Conservation (phyloP, 179 eudicot genomes). For the Beta macrorhiza region DNA sequence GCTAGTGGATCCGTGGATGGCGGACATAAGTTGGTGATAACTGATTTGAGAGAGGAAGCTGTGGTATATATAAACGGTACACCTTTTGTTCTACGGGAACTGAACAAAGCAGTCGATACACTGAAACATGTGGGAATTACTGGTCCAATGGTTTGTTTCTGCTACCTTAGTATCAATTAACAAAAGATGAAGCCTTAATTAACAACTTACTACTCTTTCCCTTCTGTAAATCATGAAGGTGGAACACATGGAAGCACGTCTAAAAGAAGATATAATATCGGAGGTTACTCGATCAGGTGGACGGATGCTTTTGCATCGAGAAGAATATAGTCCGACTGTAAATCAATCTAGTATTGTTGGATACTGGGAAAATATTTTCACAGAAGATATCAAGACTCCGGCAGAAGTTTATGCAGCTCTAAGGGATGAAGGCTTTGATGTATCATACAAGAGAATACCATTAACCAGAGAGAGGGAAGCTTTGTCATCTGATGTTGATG, state of each 20-base stretch:
- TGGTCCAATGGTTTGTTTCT: conserved; percentile 72
- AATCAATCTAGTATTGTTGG: conserved; percentile 76
- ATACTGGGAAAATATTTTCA: conserved; percentile 85
- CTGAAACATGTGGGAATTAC: conserved; percentile 92
- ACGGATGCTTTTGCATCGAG: conserved; percentile 95
- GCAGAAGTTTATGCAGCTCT: conserved; percentile 77
- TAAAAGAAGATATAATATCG: conserved; percentile 84
- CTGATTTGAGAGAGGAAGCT: conserved; percentile 92
- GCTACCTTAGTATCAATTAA: conserved; percentile 9
- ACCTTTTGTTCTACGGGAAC: conserved; percentile 91
- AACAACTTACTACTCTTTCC: conserved; percentile 11
- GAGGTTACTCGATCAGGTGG: conserved; percentile 80
- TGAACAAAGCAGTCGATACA: conserved; percentile 85
- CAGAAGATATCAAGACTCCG: conserved; percentile 82
- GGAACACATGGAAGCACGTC: conserved; percentile 87
- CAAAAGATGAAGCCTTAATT: background rate
- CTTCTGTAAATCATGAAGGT: conserved; percentile 48
- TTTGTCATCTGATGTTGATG: conserved; percentile 83
- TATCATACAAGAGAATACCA: conserved; percentile 76
- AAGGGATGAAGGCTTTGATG: conserved; percentile 59
- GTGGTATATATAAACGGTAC: conserved; percentile 85
- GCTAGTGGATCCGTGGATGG: conserved; percentile 47
- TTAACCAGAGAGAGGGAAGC: conserved; percentile 90
- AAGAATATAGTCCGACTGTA: conserved; percentile 68
- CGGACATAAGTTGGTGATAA: conserved; percentile 56